Percentiles rank a stretch among this genome's conserved stretches.
Evolutionary conservation across 768 basidiomycete genomes (phyloP).

Genomic region (Phanerodontia chrysosporium): DNA sequence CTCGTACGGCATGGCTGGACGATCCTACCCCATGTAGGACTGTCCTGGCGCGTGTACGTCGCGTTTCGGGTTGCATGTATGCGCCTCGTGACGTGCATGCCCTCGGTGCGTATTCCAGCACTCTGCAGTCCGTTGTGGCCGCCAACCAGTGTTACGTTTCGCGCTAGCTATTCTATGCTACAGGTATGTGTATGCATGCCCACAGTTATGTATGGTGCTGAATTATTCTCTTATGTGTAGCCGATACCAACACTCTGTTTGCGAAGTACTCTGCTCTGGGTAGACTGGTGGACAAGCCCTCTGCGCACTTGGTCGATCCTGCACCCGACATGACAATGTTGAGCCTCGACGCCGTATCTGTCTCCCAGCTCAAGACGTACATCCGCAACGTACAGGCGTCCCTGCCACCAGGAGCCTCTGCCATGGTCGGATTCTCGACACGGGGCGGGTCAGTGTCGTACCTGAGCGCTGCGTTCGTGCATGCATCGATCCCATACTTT

Average conservation of each 20-base stretch:
- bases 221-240: not conserved
- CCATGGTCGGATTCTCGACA: conserved; percentile 18
- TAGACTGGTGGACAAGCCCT: not conserved
- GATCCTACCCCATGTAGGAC: not conserved
- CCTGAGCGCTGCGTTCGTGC: conserved; percentile 4
- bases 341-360: conserved; percentile 15
- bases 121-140: not conserved
- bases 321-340: conserved; percentile 4
- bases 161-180: not conserved
- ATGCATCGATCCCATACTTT: conserved; percentile 20
- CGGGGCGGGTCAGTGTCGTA: conserved; percentile 9
- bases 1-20: not conserved
- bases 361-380: conserved; percentile 6
- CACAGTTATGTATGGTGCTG: not conserved
- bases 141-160: not conserved
- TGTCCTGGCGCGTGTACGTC: not conserved
- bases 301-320: not conserved
- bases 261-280: not conserved
- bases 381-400: conserved; percentile 16
- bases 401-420: conserved; percentile 6
- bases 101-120: conserved; percentile 1
- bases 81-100: not conserved
- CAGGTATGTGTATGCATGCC: not conserved
- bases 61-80: not conserved
- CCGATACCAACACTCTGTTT: not conserved